Conservation (phyloP, 352 stramenopile genomes). For the Phytophthora chlamydospora region DNA sequence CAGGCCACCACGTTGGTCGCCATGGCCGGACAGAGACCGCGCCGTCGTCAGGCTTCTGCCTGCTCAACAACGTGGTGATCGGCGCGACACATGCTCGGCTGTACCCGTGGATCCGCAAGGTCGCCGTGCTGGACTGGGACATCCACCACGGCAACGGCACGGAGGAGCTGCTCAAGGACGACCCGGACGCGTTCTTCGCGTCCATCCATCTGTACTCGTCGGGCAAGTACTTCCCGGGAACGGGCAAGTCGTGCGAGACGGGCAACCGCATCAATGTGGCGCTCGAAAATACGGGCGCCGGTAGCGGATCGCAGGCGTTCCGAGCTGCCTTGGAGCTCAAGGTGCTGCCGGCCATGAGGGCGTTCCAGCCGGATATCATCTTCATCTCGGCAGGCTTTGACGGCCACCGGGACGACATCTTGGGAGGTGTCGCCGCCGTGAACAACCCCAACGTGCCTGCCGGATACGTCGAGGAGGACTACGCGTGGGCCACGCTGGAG, state of each 20-base stretch:
- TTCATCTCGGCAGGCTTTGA: constrained; percentile 92
- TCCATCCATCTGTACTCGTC: constrained; percentile 84
- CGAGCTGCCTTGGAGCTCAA: constrained; percentile 58
- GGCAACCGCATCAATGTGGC: constrained; percentile 82
- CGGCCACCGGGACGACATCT: constrained; percentile 84
- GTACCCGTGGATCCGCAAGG: constrained; percentile 90
- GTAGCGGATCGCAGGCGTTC: constrained; percentile 73
- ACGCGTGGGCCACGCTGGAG: constrained; percentile 80
- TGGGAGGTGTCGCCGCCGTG: constrained; percentile 77
- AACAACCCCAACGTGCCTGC: constrained; percentile 80
- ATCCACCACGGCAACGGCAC: constrained; percentile 99
- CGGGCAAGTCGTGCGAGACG: constrained; percentile 62
- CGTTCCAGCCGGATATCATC: constrained; percentile 83
- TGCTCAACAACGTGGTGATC: constrained; percentile 99
- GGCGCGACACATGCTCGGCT: constrained; percentile 96
- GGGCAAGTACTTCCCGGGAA: constrained; percentile 82
- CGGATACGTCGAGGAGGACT: constrained; percentile 85
- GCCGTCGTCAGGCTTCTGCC: constrained; percentile 94
- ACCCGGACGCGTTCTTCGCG: constrained; percentile 83
- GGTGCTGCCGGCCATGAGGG: constrained; percentile 77
- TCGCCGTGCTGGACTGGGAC: constrained; percentile 99
- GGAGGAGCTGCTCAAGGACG: constrained; percentile 88
- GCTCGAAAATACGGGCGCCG: constrained; percentile 69
- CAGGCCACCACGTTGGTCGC: constrained; percentile 92
- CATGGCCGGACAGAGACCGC: constrained; percentile 74